Evolutionary conservation across 192 early-diverging fungal species (phyloP), one percentile per base, ranked within the genome.

Genomic region (Backusella tuberculispora): DNA sequence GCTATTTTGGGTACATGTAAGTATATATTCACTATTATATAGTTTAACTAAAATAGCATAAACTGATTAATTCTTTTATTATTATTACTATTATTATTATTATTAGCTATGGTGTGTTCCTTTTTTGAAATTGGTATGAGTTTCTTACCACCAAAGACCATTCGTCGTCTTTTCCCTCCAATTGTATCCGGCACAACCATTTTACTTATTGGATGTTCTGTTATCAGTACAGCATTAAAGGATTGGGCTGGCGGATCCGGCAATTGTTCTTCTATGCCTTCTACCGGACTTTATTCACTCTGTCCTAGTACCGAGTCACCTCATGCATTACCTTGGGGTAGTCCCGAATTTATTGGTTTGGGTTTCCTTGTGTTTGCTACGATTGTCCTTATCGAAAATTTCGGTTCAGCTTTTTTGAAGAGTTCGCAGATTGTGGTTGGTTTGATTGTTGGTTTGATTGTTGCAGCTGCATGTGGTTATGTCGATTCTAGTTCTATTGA

Each of bases 401-500:
- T 88, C 69, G 86, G 86, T 7, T 88, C 86, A 1, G 77, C 84
- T 0, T 88, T 88, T 44, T 82, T 88, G 86, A 85, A 85, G 53
- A 88, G 82, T 60, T 78, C 86, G 12, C 78, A 81, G 21, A 72
- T 87, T 10, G 81, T 88, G 15, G 74, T 88, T 77, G 86, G 83
- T 13, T 63, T 88, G 13, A 56, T 84, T 38, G 74, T 87, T 5
- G 86, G 86, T 37, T 69, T 78, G 24, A 73, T 85, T n/a, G 85
- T 88, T 45, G 86, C 86, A 46, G 86, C 80, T 43, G 86, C 82
- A 15, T 81, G 83, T 43, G 86, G 86, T 3, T 85, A 85, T 71
- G 78, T 87, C 15, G 81, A 85, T 69, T 37, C 63, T 5, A 76
- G 74, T 13, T 63, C 78, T 10, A 74, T 88, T 38, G 72, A 81